phyloP scores from a whole-genome alignment of 352 stramenopile species.

The Pythium periplocum region DNA sequence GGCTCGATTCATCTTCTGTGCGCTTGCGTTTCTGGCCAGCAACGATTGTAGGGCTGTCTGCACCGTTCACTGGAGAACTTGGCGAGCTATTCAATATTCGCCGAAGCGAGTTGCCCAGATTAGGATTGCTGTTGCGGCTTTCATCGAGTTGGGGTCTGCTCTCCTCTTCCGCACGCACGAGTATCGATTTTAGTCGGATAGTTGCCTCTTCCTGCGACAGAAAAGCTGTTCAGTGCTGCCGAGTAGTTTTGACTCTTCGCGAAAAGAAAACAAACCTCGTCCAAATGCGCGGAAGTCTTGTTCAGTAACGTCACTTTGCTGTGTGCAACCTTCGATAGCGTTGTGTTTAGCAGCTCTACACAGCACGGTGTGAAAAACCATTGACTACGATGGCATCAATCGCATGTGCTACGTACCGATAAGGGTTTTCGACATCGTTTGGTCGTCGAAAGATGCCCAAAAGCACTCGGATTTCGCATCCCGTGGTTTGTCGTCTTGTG shows the following conservation, averaged over 20 bases:
- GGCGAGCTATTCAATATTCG: constrained; percentile 13
- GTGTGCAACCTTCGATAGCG: constrained; percentile 55
- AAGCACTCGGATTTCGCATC: constrained; percentile 41
- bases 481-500: constrained; percentile 9
- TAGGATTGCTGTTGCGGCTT: neutral
- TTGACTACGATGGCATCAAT: neutral
- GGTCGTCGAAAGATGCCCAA: constrained; percentile 60
- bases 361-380: neutral
- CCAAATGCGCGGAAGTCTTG: constrained; percentile 30
- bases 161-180: constrained; percentile 6
- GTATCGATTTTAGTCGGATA: constrained; percentile 11
- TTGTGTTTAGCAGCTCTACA: constrained; percentile 70
- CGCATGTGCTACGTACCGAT: constrained; percentile 32
- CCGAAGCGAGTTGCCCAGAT: constrained; percentile 5
- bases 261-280: constrained; percentile 23
- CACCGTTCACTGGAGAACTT: constrained; percentile 1
- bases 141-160: too few relatives aligned
- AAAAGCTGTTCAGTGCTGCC: neutral
- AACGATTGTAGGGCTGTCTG: neutral
- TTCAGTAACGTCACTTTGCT: constrained; percentile 47
- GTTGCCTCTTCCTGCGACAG: constrained; percentile 11
- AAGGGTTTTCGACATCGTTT: constrained; percentile 63
- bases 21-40: constrained; percentile 24
- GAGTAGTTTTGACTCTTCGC: neutral
- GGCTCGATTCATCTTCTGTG: constrained; percentile 5